Evolutionary conservation across 345 rosid species (phyloP).

Genomic region (Populus deltoides): DNA sequence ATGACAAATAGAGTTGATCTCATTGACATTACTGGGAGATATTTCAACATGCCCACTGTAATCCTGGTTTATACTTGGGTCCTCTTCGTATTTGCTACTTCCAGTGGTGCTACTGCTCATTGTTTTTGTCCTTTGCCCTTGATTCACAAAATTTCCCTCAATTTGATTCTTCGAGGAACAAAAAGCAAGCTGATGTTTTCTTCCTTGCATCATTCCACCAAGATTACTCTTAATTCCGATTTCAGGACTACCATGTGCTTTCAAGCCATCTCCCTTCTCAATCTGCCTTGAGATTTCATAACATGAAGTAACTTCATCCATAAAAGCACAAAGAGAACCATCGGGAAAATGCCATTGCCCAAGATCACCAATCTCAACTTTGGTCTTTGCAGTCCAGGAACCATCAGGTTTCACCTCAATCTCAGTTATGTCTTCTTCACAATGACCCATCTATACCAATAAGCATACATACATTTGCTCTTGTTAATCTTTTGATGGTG

Average conservation of each 20-base stretch:
- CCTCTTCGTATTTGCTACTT: conserved; percentile 22
- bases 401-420: conserved; percentile 45
- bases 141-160: conserved; percentile 4
- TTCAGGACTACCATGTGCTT: conserved; percentile 2
- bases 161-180: conserved; percentile 10
- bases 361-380: conserved; percentile 24
- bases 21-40: conserved; percentile 8
- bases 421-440: conserved; percentile 37
- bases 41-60: conserved; percentile 7
- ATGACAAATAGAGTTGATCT: conserved; percentile 10
- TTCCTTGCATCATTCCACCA: conserved; percentile 13
- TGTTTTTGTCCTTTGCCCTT: conserved; percentile 4
- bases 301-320: conserved; percentile 8
- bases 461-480: not conserved
- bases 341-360: conserved; percentile 38
- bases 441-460: conserved; percentile 29
- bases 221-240: conserved; percentile 16
- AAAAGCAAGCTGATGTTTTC: conserved; percentile 9
- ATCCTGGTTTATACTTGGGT: conserved; percentile 25
- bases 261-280: conserved; percentile 4
- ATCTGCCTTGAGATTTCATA: conserved; percentile 12
- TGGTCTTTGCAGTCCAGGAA: conserved; percentile 35
- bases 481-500: not conserved
- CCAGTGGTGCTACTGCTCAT: conserved; percentile 29
- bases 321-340: conserved; percentile 14